These are phyloP conservation scores for Senecio squalidus DNA, from an alignment of 140 eudicot genomes.

Conservation along the genomic window DNA sequence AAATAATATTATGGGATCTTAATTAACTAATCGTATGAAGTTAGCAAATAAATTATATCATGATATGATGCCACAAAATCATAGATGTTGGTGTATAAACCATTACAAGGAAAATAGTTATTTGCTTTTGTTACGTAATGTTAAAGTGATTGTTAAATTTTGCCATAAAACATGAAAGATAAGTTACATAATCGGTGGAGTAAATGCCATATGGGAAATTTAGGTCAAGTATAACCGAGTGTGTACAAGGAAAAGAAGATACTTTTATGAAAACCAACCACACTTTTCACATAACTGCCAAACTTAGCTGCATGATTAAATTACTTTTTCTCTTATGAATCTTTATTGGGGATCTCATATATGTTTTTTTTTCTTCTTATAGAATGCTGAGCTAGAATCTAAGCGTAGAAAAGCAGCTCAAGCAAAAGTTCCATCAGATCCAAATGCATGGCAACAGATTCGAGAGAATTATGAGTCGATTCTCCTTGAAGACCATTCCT, in stretches of 20 bases:
- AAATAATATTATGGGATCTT: background rate
- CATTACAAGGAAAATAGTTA: too few species aligned
- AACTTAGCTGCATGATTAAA: too few species aligned
- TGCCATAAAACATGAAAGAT: background rate
- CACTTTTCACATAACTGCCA: too few species aligned
- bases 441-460: constrained; percentile 77
- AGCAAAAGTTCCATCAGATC: constrained; percentile 70
- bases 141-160: background rate
- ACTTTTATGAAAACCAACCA: too few species aligned
- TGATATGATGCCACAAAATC: constrained; percentile 1
- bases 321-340: background rate
- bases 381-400: constrained; percentile 82
- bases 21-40: background rate
- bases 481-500: constrained; percentile 79
- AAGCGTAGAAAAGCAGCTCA: constrained; percentile 80
- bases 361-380: background rate
- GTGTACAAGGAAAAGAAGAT: too few species aligned
- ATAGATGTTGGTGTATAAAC: background rate
- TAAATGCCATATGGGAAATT: background rate
- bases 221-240: constrained; percentile 5
- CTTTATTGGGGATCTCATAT: background rate
- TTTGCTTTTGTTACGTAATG: too few species aligned
- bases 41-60: background rate
- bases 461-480: constrained; percentile 84
- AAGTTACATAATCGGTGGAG: background rate